Conservation (phyloP, 2,329 filamentous ascomycete genomes). For the Arthroderma sp. region DNA sequence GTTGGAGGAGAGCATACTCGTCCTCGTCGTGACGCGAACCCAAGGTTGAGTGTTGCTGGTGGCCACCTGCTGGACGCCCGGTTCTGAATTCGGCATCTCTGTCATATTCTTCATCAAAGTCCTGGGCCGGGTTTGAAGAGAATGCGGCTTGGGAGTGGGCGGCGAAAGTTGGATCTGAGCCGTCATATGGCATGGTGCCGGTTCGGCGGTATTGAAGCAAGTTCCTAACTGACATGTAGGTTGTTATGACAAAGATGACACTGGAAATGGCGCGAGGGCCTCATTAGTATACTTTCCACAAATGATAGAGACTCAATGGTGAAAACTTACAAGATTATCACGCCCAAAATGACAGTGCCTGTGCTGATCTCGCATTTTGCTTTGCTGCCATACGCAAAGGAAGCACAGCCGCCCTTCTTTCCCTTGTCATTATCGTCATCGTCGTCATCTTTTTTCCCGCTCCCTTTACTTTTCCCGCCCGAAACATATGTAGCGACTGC, state of each 20-base stretch:
- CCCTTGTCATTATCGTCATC: slow-evolving; percentile 25
- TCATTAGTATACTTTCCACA: too few species aligned
- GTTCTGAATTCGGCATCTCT: slow-evolving; percentile 27
- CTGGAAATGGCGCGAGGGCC: slow-evolving; percentile 19
- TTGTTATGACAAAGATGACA: slow-evolving; percentile 41
- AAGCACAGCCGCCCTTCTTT: slow-evolving; percentile 38
- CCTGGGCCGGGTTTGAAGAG: slow-evolving; percentile 33
- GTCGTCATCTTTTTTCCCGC: slow-evolving; percentile 21
- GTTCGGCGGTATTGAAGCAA: slow-evolving; percentile 44
- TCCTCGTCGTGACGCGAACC: slow-evolving; percentile 36
- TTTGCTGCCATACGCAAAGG: slow-evolving; percentile 42
- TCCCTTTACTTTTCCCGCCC: slow-evolving; percentile 39
- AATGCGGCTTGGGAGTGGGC: slow-evolving; percentile 36
- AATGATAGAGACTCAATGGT: neutral
- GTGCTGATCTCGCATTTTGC: slow-evolving; percentile 45
- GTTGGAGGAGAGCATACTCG: slow-evolving; percentile 39
- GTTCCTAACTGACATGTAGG: slow-evolving; percentile 41
- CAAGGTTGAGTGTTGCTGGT: slow-evolving; percentile 22
- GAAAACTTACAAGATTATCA: slow-evolving; percentile 41
- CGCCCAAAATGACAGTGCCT: slow-evolving; percentile 42
- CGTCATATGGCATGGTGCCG: slow-evolving; percentile 39
- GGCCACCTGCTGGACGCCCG: slow-evolving; percentile 26
- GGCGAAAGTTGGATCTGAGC: slow-evolving; percentile 34
- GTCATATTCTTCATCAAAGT: slow-evolving; percentile 32
- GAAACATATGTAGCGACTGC: slow-evolving; percentile 44